Evolutionary conservation across 768 basidiomycete genomes (phyloP), one percentile per base, ranked within the genome.

Genomic region (Russula sp.): DNA sequence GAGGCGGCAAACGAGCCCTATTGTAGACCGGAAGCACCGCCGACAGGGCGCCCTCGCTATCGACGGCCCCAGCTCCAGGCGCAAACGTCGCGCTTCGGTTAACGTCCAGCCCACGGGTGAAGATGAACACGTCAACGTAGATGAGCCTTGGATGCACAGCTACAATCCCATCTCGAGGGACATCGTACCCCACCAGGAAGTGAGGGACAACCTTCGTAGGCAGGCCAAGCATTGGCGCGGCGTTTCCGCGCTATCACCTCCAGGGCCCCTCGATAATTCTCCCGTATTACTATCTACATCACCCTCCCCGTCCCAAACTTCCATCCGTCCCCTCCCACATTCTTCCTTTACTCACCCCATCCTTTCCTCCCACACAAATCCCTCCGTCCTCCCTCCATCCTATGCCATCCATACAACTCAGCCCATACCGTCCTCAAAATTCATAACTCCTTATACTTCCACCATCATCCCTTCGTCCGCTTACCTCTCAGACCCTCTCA

Each of bases 401-500:
- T 91, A 86, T 70, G 80, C 82, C 3, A 74, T 91, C 0, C 90
- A 88, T 71, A 82, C 91, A 1, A 80, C 84, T 0, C 68, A 77
- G 2, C 76, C 85, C 2, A 79, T 93, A 42, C 75, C 83, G 0
- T 76, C 81, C 0, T 75, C 81, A 8, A 71, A 77, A 2, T 78
- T 87, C 60, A 80, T 96, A 47, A 79, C 87, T 0, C 85, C 88
- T 0, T 87, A 81, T 64, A 79, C 78, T 0, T 83, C 86, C 22
- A 77, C 83, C 27, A 81, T 95, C 57, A 79, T 84, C 16, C 85
- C 88, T 3, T 83, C 84, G 20, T 76, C 85, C 0, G 70, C 78
- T 0, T 97, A 97, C 73, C 79, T 92, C 34, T 71, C 78, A 4
- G 89, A 94, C 69, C 88, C 91, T 0, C 80, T 91, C 66, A 96